Conservation (phyloP, 108 stramenopile genomes). For the Fragilaria crotonensis region DNA sequence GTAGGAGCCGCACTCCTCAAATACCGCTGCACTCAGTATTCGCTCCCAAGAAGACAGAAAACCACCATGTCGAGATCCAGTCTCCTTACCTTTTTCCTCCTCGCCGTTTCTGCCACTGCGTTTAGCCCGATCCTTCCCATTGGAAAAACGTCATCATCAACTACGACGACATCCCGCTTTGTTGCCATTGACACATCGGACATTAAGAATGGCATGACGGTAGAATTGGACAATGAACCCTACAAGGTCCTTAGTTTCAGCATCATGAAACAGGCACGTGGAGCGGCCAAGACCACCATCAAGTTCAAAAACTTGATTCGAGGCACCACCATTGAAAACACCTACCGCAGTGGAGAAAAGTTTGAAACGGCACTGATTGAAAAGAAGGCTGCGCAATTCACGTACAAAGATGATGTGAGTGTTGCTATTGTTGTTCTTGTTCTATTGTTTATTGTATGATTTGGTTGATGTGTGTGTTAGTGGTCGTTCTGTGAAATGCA, state of each 20-base stretch:
- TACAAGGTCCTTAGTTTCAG: slow-evolving; percentile 83
- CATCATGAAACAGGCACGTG: slow-evolving; percentile 92
- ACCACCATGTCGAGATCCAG: too few species aligned
- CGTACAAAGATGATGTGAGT: slow-evolving; percentile 84
- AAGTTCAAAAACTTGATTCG: slow-evolving; percentile 93
- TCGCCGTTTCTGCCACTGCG: too few species aligned
- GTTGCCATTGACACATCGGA: slow-evolving; percentile 86
- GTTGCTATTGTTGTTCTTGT: too few species aligned
- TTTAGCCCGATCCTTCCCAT: too few species aligned
- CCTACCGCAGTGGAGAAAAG: slow-evolving; percentile 89
- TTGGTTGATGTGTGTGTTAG: too few species aligned
- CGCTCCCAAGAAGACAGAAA: too few species aligned
- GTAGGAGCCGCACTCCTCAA: too few species aligned
- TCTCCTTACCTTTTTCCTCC: too few species aligned
- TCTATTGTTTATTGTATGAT: too few species aligned
- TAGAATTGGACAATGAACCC: slow-evolving; percentile 89
- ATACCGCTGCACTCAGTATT: too few species aligned
- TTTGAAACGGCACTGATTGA: slow-evolving; percentile 85
- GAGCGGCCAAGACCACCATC: slow-evolving; percentile 84
- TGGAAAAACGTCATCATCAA: neutral
- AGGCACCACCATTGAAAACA: slow-evolving; percentile 90
- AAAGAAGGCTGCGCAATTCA: slow-evolving; percentile 72
- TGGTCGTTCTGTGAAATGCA: too few species aligned
- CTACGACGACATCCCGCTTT: slow-evolving; percentile 15
- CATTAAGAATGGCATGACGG: slow-evolving; percentile 92